These are phyloP conservation scores for Diaporthe australafricana DNA, from an alignment of 2,329 filamentous ascomycete genomes.

Conservation along the genomic window DNA sequence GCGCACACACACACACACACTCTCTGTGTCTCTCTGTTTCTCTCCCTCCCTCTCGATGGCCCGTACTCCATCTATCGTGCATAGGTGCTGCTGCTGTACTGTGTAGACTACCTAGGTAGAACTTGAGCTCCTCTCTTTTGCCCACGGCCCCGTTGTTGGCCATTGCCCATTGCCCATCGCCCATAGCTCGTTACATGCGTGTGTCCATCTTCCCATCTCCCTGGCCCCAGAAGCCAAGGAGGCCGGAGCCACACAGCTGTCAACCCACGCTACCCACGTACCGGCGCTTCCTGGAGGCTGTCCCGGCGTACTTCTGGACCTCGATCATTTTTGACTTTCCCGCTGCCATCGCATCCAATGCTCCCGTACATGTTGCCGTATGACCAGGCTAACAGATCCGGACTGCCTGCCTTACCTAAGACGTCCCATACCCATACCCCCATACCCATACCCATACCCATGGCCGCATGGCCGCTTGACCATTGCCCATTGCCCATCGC, in stretches of 20 bases:
- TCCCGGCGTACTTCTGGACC: conserved; percentile 14
- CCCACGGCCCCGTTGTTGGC: neutral
- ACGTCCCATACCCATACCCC: conserved; percentile 18
- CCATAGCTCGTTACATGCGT: neutral
- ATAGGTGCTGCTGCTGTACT: neutral
- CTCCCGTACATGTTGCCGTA: conserved; percentile 18
- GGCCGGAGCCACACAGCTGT: conserved; percentile 22
- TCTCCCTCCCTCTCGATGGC: neutral
- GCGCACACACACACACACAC: neutral
- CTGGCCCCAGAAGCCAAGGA: conserved; percentile 22
- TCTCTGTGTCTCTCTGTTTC: neutral
- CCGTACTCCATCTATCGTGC: conserved; percentile 15
- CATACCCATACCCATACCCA: conserved; percentile 24
- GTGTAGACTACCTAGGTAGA: too few species aligned
- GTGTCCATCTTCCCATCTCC: conserved; percentile 3
- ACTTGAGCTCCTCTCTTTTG: neutral
- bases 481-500: conserved; percentile 17
- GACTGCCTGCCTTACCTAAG: conserved; percentile 36
- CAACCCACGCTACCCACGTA: conserved; percentile 29
- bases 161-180: neutral
- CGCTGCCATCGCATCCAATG: conserved; percentile 17
- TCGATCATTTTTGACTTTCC: conserved; percentile 31
- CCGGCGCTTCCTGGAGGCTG: conserved; percentile 13
- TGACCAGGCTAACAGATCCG: conserved; percentile 28
- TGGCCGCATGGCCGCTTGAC: too few species aligned